A percentile compares a stretch with the other conserved stretches of the same genome.
These are phyloP conservation scores for Sungouiozyma ichnusensis DNA, from an alignment of 805 yeast species.

Conservation along the genomic window DNA sequence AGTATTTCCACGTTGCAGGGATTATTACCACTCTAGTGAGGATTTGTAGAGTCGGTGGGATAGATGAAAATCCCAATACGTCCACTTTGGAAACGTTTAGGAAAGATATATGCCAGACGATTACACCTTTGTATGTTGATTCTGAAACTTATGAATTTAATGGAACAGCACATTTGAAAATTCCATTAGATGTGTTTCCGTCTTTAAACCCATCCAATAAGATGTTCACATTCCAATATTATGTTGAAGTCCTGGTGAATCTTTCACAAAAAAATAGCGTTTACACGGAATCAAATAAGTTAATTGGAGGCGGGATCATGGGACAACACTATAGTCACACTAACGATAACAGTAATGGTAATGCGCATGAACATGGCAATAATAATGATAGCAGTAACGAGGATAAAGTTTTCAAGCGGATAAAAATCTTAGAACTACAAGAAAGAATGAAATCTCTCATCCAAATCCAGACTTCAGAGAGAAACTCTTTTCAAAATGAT, in stretches of 20 bases:
- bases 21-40: slow-evolving; percentile 71
- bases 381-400: too few species aligned
- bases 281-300: slow-evolving; percentile 24
- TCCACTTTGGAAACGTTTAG: slow-evolving; percentile 45
- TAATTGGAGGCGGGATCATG: slow-evolving; percentile 17
- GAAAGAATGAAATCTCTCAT: neutral
- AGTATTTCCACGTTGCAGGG: slow-evolving; percentile 59
- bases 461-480: slow-evolving; percentile 3
- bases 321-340: slow-evolving; percentile 3
- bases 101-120: slow-evolving; percentile 70
- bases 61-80: slow-evolving; percentile 34
- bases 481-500: slow-evolving; percentile 7
- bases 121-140: slow-evolving; percentile 60
- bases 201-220: slow-evolving; percentile 54
- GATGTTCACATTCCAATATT: slow-evolving; percentile 73
- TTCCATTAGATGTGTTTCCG: slow-evolving; percentile 82
- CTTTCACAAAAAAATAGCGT: slow-evolving; percentile 49
- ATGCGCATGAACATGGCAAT: slow-evolving; percentile 2
- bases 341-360: neutral
- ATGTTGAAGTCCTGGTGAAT: slow-evolving; percentile 74
- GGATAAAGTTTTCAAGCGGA: neutral
- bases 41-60: slow-evolving; percentile 57
- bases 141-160: slow-evolving; percentile 48
- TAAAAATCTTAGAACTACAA: neutral
- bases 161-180: slow-evolving; percentile 50